Percentiles rank a stretch among this genome's conserved stretches.
These are phyloP conservation scores for Saussurea involucrata DNA, from an alignment of 129 eudicot genomes.

Conservation along the genomic window DNA sequence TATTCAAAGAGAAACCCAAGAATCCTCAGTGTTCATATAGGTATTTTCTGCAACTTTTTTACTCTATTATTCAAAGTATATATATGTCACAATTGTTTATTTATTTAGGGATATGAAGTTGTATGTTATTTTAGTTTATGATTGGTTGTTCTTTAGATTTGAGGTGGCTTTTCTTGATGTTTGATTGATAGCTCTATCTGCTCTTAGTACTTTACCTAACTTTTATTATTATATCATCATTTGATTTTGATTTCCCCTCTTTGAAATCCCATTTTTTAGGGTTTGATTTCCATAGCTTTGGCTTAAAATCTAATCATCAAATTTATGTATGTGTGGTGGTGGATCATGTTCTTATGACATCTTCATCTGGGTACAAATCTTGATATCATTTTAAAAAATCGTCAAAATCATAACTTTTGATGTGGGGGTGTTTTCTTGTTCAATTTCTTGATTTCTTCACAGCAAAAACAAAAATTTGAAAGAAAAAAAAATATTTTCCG, in stretches of 20 bases:
- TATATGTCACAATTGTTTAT: conserved; percentile 20
- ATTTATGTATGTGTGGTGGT: conserved; percentile 9
- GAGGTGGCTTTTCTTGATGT: conserved; percentile 41
- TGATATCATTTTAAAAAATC: neutral
- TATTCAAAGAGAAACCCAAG: conserved; percentile 8
- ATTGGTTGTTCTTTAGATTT: conserved; percentile 25
- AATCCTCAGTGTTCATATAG: conserved; percentile 21
- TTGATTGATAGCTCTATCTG: conserved; percentile 45
- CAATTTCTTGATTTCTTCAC: conserved; percentile 39
- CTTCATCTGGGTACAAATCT: neutral
- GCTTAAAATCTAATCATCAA: neutral
- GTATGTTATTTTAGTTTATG: conserved; percentile 17
- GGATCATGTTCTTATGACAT: neutral
- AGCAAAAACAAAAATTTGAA: conserved; percentile 9
- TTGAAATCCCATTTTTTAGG: conserved; percentile 25
- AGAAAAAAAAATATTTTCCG: neutral
- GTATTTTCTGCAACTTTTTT: conserved; percentile 26
- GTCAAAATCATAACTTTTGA: conserved; percentile 4
- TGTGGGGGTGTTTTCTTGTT: conserved; percentile 28
- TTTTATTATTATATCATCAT: conserved; percentile 36
- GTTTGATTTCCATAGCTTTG: conserved; percentile 25
- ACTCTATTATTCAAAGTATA: neutral
- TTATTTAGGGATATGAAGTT: conserved; percentile 13
- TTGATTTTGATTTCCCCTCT: conserved; percentile 15
- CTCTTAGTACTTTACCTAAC: conserved; percentile 31